Base-by-base conservation (phyloP, 768 basidiomycete species). In the Psilocybe azurescens region DNA sequence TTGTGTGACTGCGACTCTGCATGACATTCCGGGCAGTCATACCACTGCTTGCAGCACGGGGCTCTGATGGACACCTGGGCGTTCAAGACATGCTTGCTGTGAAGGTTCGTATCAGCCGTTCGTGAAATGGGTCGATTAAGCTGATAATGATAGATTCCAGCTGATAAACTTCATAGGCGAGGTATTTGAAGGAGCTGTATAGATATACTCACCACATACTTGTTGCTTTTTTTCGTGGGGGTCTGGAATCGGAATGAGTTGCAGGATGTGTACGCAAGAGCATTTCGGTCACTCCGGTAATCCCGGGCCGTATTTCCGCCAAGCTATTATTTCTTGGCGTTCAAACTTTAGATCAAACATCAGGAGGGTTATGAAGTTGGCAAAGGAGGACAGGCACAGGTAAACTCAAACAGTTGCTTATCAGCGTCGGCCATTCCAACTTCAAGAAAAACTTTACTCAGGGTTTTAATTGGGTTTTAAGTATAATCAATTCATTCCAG, bases 1-100 rank as follows among this genome's bases (percentile, higher is more conserved):
- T 64, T 69, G 69, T 99, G 97, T 56, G 85, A 86, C 72, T 94
- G 86, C 1, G 81, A 72, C 68, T 97, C 97, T 0, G 87, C 93
- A 72, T 99, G 97, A 73, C 97, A 99, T 78, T 98, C 90, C 2
- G 95, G 80, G 71, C 97, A 99, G 80, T 99, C 97, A 72, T 87
- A 99, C 96, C 97, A 99, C 69, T 89, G 90, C 75, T 93, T 92
- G 86, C 97, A 99, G 77, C 97, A 99, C 3, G 96, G 95, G 4
- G 97, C 94, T 29, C 97, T 90, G 67, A 99, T 93, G 39, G 96
- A 85, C 24, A 97, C 97, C 78, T 99, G 97, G 0, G 93, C 94
- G 76, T 99, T 99, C 53, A 99, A 79, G 63, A 99, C 85, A 72
- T 99, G 97, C 83, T 97, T 97, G 79, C 95, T 97, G 76, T 67